phyloP scores from a whole-genome alignment of 2,329 filamentous ascomycete genomes.

The Claviceps maximensis region DNA sequence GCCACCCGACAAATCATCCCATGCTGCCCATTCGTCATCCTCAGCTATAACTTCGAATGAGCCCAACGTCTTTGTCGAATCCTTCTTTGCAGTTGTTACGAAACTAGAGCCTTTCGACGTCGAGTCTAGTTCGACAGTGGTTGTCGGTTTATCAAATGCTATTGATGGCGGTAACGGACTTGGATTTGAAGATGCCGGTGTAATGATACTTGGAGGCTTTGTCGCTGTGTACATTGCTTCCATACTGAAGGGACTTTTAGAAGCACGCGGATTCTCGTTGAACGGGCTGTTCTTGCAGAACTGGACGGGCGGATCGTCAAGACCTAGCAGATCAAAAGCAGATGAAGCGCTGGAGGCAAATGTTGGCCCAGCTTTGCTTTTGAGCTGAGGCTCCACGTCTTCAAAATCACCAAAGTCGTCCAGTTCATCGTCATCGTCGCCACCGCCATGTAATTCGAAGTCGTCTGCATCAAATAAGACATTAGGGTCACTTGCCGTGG shows the following conservation, averaged over 20 bases:
- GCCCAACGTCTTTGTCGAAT: conserved; percentile 3
- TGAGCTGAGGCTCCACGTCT: conserved; percentile 20
- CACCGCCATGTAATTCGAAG: conserved; percentile 28
- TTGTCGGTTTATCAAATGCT: conserved; percentile 31
- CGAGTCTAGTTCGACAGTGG: conserved; percentile 1
- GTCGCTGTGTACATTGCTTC: conserved; percentile 16
- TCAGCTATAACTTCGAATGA: conserved; percentile 11
- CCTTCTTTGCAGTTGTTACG: not conserved
- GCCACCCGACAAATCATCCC: conserved; percentile 30
- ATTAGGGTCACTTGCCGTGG: conserved; percentile 28
- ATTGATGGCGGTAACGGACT: conserved; percentile 40
- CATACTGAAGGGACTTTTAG: conserved; percentile 14
- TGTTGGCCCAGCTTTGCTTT: not conserved
- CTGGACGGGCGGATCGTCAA: conserved; percentile 18
- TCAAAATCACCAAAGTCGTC: conserved; percentile 49
- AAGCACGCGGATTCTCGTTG: not conserved
- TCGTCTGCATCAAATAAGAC: conserved; percentile 56
- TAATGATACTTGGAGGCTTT: conserved; percentile 29
- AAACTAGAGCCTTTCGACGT: not conserved
- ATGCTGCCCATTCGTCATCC: conserved; percentile 24
- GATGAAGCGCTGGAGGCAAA: not conserved
- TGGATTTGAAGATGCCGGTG: conserved; percentile 39
- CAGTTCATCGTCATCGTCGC: conserved; percentile 33
- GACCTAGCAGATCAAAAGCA: conserved; percentile 27
- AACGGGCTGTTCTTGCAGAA: not conserved